Conservation (phyloP, 257 asterid genomes). For the Fraxinus excelsior region DNA sequence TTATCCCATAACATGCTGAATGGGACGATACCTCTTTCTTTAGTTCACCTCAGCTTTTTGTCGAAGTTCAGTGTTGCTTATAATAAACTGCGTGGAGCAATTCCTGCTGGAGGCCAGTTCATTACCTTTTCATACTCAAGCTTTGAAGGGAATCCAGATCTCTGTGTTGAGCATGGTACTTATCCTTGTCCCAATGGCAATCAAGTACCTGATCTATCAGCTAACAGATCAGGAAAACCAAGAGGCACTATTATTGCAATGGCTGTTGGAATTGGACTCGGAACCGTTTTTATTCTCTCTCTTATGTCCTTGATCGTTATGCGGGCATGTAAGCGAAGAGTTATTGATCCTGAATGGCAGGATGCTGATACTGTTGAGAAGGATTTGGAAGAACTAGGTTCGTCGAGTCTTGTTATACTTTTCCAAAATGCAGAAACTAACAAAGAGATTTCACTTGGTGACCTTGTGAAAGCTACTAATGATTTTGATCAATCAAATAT, state of each 20-base stretch:
- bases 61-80: conserved; percentile 66
- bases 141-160: conserved; percentile 66
- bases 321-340: conserved; percentile 35
- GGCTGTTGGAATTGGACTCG: conserved; percentile 60
- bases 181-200: conserved; percentile 27
- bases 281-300: conserved; percentile 46
- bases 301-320: conserved; percentile 41
- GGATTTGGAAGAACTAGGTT: conserved; percentile 51
- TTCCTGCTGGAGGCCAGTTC: conserved; percentile 66
- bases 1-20: conserved; percentile 61
- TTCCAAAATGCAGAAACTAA: conserved; percentile 52
- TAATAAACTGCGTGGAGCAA: conserved; percentile 58
- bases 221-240: conserved; percentile 25
- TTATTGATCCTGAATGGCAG: conserved; percentile 44
- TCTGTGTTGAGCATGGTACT: conserved; percentile 57
- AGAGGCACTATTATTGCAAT: conserved; percentile 42
- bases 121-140: conserved; percentile 56
- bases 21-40: conserved; percentile 68
- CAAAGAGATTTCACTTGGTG: conserved; percentile 53
- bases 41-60: conserved; percentile 55
- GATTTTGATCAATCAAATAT: conserved; percentile 73
- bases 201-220: conserved; percentile 26
- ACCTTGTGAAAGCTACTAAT: conserved; percentile 61
- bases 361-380: conserved; percentile 28
- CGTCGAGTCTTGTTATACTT: conserved; percentile 59